Percentiles rank a stretch among this genome's conserved stretches.
These are phyloP conservation scores for Avicennia marina DNA, from an alignment of 257 asterid species.

Conservation along the genomic window DNA sequence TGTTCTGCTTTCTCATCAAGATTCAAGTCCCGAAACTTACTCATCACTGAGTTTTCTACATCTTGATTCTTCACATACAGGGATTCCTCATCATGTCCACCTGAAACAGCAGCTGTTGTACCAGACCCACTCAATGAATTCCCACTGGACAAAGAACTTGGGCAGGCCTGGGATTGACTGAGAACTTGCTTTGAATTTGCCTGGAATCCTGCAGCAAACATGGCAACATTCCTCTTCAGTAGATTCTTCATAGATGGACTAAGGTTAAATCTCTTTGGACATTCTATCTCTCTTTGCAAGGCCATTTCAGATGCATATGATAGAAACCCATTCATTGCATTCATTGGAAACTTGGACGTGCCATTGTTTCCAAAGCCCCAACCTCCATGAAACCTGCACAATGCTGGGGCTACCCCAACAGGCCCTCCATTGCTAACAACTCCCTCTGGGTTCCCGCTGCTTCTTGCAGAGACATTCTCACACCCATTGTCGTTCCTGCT, in stretches of 20 bases:
- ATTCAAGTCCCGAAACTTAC: constrained; percentile 76
- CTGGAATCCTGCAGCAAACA: constrained; percentile 91
- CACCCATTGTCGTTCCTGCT: constrained; percentile 26
- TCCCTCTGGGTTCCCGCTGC: constrained; percentile 30
- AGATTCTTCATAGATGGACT: constrained; percentile 83
- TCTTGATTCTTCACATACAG: constrained; percentile 61
- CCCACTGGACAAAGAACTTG: constrained; percentile 47
- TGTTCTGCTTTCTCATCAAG: constrained; percentile 67
- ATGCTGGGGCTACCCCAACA: constrained; percentile 64
- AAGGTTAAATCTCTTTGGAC: constrained; percentile 84
- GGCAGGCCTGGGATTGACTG: constrained; percentile 51
- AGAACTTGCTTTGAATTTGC: constrained; percentile 61
- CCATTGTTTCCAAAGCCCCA: constrained; percentile 85
- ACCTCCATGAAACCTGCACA: constrained; percentile 84
- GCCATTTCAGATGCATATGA: constrained; percentile 56
- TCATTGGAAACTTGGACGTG: constrained; percentile 55
- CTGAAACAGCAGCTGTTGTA: background rate
- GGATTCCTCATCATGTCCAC: constrained; percentile 36
- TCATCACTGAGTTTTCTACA: constrained; percentile 70
- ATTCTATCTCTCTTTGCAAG: constrained; percentile 78
- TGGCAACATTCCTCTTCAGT: constrained; percentile 80
- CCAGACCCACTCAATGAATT: constrained; percentile 29
- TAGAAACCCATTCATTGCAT: constrained; percentile 44
- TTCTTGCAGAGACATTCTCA: constrained; percentile 18
- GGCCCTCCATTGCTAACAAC: constrained; percentile 48